Base-by-base conservation (phyloP, 805 yeast genomes). In the Monosporozyma solicola region DNA sequence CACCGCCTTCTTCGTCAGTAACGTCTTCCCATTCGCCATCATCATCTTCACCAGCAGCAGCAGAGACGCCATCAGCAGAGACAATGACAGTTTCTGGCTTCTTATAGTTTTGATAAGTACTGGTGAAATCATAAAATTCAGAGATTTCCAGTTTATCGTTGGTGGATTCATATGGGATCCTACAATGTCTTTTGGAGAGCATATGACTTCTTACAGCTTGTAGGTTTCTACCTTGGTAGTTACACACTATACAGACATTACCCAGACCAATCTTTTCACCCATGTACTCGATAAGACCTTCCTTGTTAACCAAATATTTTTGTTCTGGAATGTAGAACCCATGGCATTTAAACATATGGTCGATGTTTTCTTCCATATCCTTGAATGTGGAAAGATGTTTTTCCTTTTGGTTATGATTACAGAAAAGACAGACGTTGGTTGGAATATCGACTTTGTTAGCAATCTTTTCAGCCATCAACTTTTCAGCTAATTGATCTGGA, bases 211-310 rank as follows among this genome's bases (percentile, higher is more conserved):
- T 83, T 1, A 85, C 94, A 24, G 96, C 87, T 60, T 87, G 95
- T 31, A 92, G 66, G 32, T 86, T 79, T 62, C 82, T 79, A 27
- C 97, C 97, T 72, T 91, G 96, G 66, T 80, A 92, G 46, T 79
- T 75, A 68, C 99, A 94, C 33, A 78, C 80, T 53, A 94, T 73
- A 69, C 99, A 94, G 56, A 91, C 79, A 61, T 90, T 90, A 50
- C 99, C 99, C 50, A 87, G 78, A 22, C 96, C 94, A 54, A 94
- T 81, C 69, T 94, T 94, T 67, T 94, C 98, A 20, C 90, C 85
- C 59, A 94, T 72, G 63, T 94, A 94, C 11, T 70, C 66, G 13
- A 94, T 74, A 39, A 94, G 75, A 0, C 99, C 98, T 39, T 71
- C 77, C 57, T 78, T 77, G 63, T 92, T 87, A 0, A 72, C 76